Conservation (phyloP, 495 filamentous ascomycete genomes). For the Penicilliopsis zonata region DNA sequence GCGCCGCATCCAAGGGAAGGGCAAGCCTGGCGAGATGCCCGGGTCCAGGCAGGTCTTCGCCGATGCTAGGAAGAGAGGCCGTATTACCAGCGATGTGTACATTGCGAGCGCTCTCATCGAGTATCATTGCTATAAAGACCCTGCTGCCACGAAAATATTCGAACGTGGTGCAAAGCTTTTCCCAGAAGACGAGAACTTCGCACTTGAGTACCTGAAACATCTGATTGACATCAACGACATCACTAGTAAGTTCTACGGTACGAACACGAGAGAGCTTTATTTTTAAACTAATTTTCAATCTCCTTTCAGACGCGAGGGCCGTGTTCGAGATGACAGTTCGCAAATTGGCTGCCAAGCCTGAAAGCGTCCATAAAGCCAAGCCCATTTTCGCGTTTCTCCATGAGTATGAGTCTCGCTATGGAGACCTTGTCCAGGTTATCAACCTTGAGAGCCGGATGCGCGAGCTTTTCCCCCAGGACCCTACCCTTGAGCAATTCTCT, state of each 20-base stretch:
- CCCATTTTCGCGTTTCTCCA: slow-evolving; percentile 83
- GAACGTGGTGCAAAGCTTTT: slow-evolving; percentile 88
- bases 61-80: slow-evolving; percentile 73
- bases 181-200: slow-evolving; percentile 81
- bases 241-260: slow-evolving; percentile 55
- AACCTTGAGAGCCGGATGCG: slow-evolving; percentile 88
- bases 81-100: slow-evolving; percentile 87
- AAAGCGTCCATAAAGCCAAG: slow-evolving; percentile 62
- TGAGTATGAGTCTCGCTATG: slow-evolving; percentile 86
- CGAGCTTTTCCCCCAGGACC: slow-evolving; percentile 82
- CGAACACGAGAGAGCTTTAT: slow-evolving; percentile 5
- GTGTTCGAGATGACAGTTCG: slow-evolving; percentile 89
- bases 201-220: slow-evolving; percentile 90
- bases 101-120: slow-evolving; percentile 85
- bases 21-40: slow-evolving; percentile 53
- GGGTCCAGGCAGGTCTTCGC: slow-evolving; percentile 78
- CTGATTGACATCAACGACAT: slow-evolving; percentile 81
- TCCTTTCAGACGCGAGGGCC: slow-evolving; percentile 67
- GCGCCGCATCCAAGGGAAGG: slow-evolving; percentile 89
- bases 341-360: slow-evolving; percentile 59
- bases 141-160: slow-evolving; percentile 84
- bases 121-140: slow-evolving; percentile 89
- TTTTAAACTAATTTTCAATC: slow-evolving; percentile 13
- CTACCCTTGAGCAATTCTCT: slow-evolving; percentile 60
- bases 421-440: slow-evolving; percentile 76